Conservation (phyloP, 176 grass and related monocot species). For the Leersia perrieri region DNA sequence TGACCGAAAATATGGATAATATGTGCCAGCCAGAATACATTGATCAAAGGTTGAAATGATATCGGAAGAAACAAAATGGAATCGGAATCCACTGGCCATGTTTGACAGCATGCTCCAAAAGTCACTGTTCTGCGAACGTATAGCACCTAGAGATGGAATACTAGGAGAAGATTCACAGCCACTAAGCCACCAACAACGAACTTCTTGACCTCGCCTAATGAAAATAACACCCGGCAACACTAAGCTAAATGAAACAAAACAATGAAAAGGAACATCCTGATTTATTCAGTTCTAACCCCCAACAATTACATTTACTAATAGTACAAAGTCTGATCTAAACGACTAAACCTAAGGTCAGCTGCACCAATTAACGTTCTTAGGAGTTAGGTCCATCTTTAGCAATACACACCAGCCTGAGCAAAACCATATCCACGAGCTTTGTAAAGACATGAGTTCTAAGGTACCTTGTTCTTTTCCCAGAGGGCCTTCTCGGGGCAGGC, state of each 20-base stretch:
- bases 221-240: not conserved
- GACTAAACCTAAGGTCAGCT: not conserved
- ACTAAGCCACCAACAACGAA: not conserved
- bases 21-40: not conserved
- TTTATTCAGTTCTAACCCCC: not conserved
- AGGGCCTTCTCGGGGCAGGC: constrained; percentile 77
- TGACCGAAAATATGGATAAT: not conserved
- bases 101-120: not conserved
- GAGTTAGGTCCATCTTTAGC: not conserved
- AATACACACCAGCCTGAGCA: not conserved
- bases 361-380: not conserved
- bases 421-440: not conserved
- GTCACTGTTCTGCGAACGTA: not conserved
- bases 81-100: not conserved
- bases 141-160: not conserved
- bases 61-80: not conserved
- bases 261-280: not conserved
- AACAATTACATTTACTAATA: not conserved
- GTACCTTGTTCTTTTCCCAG: constrained; percentile 97
- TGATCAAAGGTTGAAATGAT: not conserved
- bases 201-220: not conserved
- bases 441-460: not conserved
- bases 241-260: not conserved
- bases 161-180: not conserved
- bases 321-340: not conserved